A percentile compares a stretch with the other conserved stretches of the same genome.
Evolutionary conservation across 2,329 filamentous ascomycete species (phyloP).

Genomic region (Hirsutella rhossiliensis): DNA sequence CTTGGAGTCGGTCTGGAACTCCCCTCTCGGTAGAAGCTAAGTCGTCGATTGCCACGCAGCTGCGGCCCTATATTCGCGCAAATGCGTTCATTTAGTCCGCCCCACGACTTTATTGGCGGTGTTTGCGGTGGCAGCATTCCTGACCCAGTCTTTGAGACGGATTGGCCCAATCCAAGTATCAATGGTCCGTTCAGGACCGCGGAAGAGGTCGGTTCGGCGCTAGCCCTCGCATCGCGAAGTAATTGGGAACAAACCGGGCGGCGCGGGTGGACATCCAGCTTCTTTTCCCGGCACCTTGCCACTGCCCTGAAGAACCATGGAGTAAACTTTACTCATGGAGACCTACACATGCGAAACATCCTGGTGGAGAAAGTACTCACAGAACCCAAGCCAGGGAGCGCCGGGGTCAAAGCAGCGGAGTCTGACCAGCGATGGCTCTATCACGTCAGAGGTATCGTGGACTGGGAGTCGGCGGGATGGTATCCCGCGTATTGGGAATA

Average conservation of each 20-base stretch:
- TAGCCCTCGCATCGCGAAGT: slow-evolving; percentile 1
- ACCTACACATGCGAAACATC: slow-evolving; percentile 4
- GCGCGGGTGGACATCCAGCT: slow-evolving; percentile 2
- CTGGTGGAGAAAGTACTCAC: slow-evolving; percentile 1
- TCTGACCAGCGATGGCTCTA: background rate
- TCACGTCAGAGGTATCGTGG: slow-evolving; percentile 3
- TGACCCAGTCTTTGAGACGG: background rate
- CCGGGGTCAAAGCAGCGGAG: background rate
- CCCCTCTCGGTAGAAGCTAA: slow-evolving; percentile 4
- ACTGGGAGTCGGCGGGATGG: slow-evolving; percentile 6
- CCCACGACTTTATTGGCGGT: background rate
- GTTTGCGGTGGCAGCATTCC: background rate
- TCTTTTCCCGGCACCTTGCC: slow-evolving; percentile 2
- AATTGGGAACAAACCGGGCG: background rate
- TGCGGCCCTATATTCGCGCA: slow-evolving; percentile 2
- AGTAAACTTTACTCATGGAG: slow-evolving; percentile 5
- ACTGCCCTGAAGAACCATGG: slow-evolving; percentile 1
- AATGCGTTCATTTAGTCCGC: background rate
- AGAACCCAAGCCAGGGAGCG: background rate
- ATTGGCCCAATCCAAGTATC: slow-evolving; percentile 1
- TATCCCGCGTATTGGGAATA: slow-evolving; percentile 7
- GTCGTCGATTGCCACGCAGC: slow-evolving; percentile 2
- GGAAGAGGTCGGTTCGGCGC: slow-evolving; percentile 3
- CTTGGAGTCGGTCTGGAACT: slow-evolving; percentile 3
- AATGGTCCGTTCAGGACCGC: slow-evolving; percentile 3